Evolutionary conservation across 2,329 filamentous ascomycete genomes (phyloP), one percentile per base, ranked within the genome.

Genomic region (Diaporthe caulivora): DNA sequence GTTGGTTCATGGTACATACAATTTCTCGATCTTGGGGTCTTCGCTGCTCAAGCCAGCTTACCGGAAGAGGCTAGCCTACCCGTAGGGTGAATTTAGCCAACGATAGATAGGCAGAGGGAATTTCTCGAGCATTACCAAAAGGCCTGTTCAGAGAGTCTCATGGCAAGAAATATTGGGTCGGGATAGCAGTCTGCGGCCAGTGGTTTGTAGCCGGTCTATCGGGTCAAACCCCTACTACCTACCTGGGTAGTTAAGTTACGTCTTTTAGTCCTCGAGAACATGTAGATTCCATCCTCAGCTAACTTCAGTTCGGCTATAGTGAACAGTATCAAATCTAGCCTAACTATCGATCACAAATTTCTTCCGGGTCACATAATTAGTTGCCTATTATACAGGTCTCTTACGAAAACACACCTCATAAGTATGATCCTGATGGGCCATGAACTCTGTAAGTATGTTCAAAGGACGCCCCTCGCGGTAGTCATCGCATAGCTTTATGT

Each of bases 401-500:
- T 49, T 49, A 9, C 47, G 47, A 24, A 49, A 49, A 21, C 47
- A 49, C 18, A 49, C 47, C 21, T 49, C 47, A 21, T 49, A 49
- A 24, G 47, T 49, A 49, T 49, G 47, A 1, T 49, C 47, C 47
- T 49, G 47, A 11, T 49, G 47, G 47, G 47, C 47, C 47, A 49
- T 49, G 47, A 49, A 49, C 47, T 49, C 47, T 13, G 47, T 49
- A 13, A 49, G 47, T 49, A 49, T 49, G 47, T 49, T 49, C 47
- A 49, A n/a, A 49, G 47, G 47, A 11, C 47, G 47, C 47, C 47
- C 47, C n/a, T 49, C 47, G 47, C 5, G 47, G n/a, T 49, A 49
- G 47, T 49, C 47, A 49, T 49, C 21, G n/a, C 47, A 49, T 49
- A 49, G 47, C 47, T 44, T 37, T 37, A 68, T 31, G 21, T 68